A percentile compares a stretch with the other conserved stretches of the same genome.
Conservation (phyloP, 225 moss, liverwort and hornwort genomes). For the Takakia lepidozioides region DNA sequence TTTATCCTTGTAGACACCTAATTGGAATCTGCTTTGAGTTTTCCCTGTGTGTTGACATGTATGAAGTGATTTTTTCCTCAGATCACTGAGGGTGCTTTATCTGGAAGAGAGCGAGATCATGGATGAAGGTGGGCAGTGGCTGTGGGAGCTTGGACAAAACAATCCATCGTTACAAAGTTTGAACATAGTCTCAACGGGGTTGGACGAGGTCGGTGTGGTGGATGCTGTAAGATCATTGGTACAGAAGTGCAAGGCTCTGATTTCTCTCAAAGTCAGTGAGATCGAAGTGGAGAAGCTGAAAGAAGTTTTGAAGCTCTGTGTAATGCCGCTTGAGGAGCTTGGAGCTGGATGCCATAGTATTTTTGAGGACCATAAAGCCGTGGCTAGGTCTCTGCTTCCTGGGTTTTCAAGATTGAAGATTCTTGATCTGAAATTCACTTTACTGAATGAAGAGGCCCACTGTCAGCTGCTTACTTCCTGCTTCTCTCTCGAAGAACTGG, state of each 20-base stretch:
- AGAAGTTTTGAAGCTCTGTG: constrained; percentile 27
- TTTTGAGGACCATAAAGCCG: constrained; percentile 30
- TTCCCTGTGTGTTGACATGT: neutral
- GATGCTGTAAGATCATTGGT: constrained; percentile 36
- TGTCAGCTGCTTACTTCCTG: constrained; percentile 55
- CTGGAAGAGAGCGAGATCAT: constrained; percentile 48
- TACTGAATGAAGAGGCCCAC: constrained; percentile 43
- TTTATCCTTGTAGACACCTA: too few relatives aligned
- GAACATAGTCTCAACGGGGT: constrained; percentile 35
- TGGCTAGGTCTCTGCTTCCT: constrained; percentile 23
- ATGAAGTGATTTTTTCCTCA: constrained; percentile 5
- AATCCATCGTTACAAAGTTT: constrained; percentile 40
- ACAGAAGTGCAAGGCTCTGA: constrained; percentile 45
- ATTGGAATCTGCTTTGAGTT: too few relatives aligned
- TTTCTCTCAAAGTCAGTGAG: constrained; percentile 59
- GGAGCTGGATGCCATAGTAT: constrained; percentile 53
- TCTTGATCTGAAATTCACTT: constrained; percentile 50
- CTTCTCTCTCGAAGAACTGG: constrained; percentile 48
- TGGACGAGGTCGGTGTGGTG: constrained; percentile 33
- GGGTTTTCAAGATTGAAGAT: constrained; percentile 51
- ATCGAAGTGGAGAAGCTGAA: constrained; percentile 46
- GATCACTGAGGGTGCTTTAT: constrained; percentile 51
- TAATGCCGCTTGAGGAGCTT: constrained; percentile 29
- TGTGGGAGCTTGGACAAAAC: constrained; percentile 47
- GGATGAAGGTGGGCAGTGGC: constrained; percentile 32